Evolutionary conservation across 2,329 filamentous ascomycete genomes (phyloP).

Genomic region (Magnaporthales sp.): DNA sequence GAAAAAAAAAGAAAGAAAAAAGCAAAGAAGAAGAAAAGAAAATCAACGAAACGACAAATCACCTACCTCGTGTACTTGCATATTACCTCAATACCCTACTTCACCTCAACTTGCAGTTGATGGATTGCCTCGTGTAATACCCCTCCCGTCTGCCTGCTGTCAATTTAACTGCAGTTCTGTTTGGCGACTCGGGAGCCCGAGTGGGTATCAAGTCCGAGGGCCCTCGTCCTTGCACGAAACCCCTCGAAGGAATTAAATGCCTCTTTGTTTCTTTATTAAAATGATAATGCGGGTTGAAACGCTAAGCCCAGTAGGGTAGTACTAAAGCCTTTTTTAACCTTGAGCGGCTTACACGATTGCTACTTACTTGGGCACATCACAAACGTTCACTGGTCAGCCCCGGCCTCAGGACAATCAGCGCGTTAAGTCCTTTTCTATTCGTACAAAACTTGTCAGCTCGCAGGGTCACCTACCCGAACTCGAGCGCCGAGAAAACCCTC

Average conservation of each 20-base stretch:
- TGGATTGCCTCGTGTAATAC: not conserved
- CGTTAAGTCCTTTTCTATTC: not conserved
- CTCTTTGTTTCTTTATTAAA: no score
- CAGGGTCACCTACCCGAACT: not conserved
- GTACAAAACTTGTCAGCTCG: not conserved
- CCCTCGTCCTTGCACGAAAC: not conserved
- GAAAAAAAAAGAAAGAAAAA: not conserved
- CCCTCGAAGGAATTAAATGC: not conserved
- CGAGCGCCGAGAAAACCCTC: not conserved
- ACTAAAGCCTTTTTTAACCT: not conserved
- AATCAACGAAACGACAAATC: no score
- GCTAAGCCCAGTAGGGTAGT: not conserved
- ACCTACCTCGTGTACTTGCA: not conserved
- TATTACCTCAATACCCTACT: no score
- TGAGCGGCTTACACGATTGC: not conserved
- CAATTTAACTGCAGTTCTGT: not conserved
- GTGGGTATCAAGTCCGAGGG: not conserved
- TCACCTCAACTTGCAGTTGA: not conserved
- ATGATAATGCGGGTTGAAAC: not conserved
- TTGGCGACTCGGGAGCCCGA: not conserved
- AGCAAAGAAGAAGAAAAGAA: not conserved
- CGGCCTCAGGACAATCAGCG: not conserved
- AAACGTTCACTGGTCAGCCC: not conserved
- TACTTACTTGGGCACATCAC: not conserved
- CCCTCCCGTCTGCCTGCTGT: not conserved